Percentiles rank a stretch among this genome's conserved stretches.
phyloP scores from a whole-genome alignment of 495 filamentous ascomycete species.

The Lasiosphaeria hispida region DNA sequence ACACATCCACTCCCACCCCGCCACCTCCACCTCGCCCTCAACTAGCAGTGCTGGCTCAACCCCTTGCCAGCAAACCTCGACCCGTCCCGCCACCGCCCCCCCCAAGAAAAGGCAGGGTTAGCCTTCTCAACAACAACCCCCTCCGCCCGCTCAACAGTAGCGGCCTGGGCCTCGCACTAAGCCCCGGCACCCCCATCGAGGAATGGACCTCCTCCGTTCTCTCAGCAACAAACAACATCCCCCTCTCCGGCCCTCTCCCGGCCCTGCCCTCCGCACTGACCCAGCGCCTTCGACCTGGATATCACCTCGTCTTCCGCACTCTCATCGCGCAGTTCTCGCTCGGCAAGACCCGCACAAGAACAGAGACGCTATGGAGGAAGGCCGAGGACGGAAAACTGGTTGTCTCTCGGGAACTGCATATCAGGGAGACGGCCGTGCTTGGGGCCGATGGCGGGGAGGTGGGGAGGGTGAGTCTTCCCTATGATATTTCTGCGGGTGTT shows the following conservation, averaged over 20 bases:
- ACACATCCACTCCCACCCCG: neutral
- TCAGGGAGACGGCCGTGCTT: too few species aligned
- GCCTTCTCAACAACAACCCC: too few species aligned
- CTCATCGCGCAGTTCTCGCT: neutral
- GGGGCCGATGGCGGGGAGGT: too few species aligned
- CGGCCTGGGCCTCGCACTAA: too few species aligned
- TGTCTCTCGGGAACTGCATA: too few species aligned
- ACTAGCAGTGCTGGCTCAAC: too few species aligned
- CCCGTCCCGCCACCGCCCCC: too few species aligned
- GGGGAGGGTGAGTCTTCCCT: too few species aligned
- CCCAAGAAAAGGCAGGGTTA: too few species aligned
- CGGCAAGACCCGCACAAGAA: neutral
- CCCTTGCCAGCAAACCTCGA: too few species aligned
- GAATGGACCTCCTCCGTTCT: neutral
- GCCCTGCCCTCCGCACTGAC: neutral
- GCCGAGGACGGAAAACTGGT: neutral
- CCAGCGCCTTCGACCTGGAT: neutral
- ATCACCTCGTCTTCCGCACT: constrained; percentile 1
- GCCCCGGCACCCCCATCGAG: neutral
- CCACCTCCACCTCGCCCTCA: too few species aligned
- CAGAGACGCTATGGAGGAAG: neutral
- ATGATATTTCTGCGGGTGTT: neutral
- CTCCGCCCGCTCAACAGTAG: too few species aligned
- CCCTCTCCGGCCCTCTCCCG: neutral
- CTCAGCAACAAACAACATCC: neutral